These are phyloP conservation scores for Biscogniauxia mediterranea DNA, from an alignment of 2,329 filamentous ascomycete species.

Conservation along the genomic window DNA sequence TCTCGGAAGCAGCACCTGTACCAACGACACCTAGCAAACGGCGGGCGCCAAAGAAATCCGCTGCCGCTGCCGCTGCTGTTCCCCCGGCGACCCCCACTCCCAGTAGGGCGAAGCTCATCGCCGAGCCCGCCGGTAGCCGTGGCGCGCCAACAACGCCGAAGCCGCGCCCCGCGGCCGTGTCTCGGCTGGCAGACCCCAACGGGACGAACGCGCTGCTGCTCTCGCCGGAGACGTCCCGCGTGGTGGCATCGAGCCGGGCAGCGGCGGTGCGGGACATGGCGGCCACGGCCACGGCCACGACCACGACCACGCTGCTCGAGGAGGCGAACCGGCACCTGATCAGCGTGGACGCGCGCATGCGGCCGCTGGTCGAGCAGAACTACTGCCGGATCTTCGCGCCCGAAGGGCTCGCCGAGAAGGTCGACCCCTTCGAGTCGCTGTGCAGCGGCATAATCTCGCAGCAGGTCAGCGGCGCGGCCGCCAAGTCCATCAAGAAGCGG, in stretches of 20 bases:
- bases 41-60: conserved; percentile 18
- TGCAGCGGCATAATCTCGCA: conserved; percentile 90
- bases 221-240: conserved; percentile 67
- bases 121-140: conserved; percentile 28
- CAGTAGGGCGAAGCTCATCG: conserved; percentile 41
- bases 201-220: conserved; percentile 67
- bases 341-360: conserved; percentile 68
- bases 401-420: conserved; percentile 75
- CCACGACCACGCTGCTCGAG: conserved; percentile 71
- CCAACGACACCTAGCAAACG: conserved; percentile 32
- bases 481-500: conserved; percentile 81
- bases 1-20: conserved; percentile 15
- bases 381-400: conserved; percentile 78
- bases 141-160: conserved; percentile 33
- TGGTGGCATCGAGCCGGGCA: conserved; percentile 51
- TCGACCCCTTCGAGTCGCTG: conserved; percentile 85
- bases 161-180: conserved; percentile 41
- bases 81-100: conserved; percentile 48
- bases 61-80: conserved; percentile 27
- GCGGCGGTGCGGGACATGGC: conserved; percentile 31
- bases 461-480: conserved; percentile 91
- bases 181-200: conserved; percentile 61
- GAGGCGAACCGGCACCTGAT: conserved; percentile 75
- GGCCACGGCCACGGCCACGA: conserved; percentile 48
- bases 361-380: conserved; percentile 69